Evolutionary conservation across 169 alveolate genomes (phyloP), one percentile per base, ranked within the genome.

Genomic region (Hepatocystis sp.): DNA sequence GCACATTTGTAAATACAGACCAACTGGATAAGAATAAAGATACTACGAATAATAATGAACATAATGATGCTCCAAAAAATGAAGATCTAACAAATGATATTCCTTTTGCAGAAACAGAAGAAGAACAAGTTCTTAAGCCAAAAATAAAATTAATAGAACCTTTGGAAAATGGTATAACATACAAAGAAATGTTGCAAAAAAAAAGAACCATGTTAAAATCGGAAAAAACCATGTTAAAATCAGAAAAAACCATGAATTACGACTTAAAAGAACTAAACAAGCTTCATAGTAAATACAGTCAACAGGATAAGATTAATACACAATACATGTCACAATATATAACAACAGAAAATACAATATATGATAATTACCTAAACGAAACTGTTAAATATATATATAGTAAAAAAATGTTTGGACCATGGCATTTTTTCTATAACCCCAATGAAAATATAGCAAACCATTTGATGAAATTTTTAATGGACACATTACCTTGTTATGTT

Each of bases 401-500:
- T 39, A 81, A 46, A 30, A 81, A 28, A 53, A 63, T 81, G 4
- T 81, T 81, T 53, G 89, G 89, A 11, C 84, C 84, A 23, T 81
- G 89, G 89, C 84, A 58, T 21, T 61, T 81, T 51, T 47, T 81
- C 19, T n/a, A 61, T 36, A 81, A 49, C 46, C 60, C 39, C 60
- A 81, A 81, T 32, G 89, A 63, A 32, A 47, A 13, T n/a, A 61
- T 49, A n/a, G n/a, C 23, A 23, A 81, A 65, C 51, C 44, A 42
- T 21, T 19, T 81, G 25, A 5, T 52, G 36, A 42, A 19, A 39
- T 63, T 81, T 64, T 61, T 81, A 49, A 63, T 28, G 4, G 89
- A 81, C 49, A 81, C 61, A 1, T 25, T 81, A n/a, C 89, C 89
- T 15, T 81, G 89, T 61, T 81, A 81, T 34, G 40, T 63, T 21